These are phyloP conservation scores for Phellinidium pouzarii DNA, from an alignment of 1,284 basidiomycete species.

Conservation along the genomic window DNA sequence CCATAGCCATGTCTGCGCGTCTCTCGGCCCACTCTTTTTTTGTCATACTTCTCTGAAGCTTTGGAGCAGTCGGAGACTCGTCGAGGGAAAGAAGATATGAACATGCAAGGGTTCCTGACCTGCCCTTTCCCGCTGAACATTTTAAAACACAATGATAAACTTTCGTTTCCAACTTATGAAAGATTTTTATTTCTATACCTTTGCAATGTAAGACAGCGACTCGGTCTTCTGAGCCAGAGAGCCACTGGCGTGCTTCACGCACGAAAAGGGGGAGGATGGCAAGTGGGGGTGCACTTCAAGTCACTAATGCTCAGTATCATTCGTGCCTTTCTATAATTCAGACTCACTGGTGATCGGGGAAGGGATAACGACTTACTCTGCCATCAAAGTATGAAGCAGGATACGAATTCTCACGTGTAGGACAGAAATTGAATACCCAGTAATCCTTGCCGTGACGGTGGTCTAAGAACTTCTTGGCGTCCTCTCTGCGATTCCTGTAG, in stretches of 20 bases:
- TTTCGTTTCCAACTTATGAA: neutral
- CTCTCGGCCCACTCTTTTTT: slow-evolving; percentile 41
- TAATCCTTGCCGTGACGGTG: slow-evolving; percentile 69
- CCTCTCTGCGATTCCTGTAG: slow-evolving; percentile 76
- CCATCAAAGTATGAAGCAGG: slow-evolving; percentile 53
- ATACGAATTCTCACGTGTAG: slow-evolving; percentile 68
- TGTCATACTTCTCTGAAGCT: slow-evolving; percentile 40
- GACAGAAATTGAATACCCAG: slow-evolving; percentile 87
- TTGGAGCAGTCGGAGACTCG: slow-evolving; percentile 39
- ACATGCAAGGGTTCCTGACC: slow-evolving; percentile 78
- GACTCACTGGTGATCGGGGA: slow-evolving; percentile 80
- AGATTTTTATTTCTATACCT: slow-evolving; percentile 42
- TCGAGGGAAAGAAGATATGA: slow-evolving; percentile 67
- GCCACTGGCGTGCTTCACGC: slow-evolving; percentile 75
- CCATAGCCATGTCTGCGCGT: slow-evolving; percentile 45
- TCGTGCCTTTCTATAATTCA: slow-evolving; percentile 14
- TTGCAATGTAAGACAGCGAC: slow-evolving; percentile 88
- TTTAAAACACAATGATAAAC: slow-evolving; percentile 2
- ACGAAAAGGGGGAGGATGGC: slow-evolving; percentile 71
- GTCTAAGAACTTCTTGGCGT: slow-evolving; percentile 74
- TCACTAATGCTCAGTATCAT: neutral
- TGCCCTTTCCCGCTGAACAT: slow-evolving; percentile 64
- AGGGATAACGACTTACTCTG: slow-evolving; percentile 78
- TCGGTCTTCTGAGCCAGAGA: slow-evolving; percentile 58
- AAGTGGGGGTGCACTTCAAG: slow-evolving; percentile 72